Evolutionary conservation across 2,329 filamentous ascomycete species (phyloP), one percentile per base, ranked within the genome.

Genomic region (Diplocarpon mali): DNA sequence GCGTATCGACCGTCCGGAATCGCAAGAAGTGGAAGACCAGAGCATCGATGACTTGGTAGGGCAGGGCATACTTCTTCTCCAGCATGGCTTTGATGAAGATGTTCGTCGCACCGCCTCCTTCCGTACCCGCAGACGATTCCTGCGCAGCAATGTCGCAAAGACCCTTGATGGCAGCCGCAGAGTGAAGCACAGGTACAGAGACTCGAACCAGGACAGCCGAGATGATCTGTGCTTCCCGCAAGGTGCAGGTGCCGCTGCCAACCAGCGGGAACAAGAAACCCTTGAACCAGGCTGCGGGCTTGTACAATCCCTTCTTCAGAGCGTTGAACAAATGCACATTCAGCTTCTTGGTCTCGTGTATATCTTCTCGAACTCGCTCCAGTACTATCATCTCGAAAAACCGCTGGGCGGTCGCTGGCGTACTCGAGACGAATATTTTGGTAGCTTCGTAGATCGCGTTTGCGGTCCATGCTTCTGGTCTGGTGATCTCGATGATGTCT

Each of bases 1-100:
- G 69, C 2, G 78, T 74, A 50, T 85, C 80, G 20, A 77, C 73
- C 42, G 76, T 83, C 29, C 85, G 76, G 69, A 95, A 95, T 13
- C 92, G 83, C 50, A 96, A 65, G 65, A 98, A 98, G 65, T 98
- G 90, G 69, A 96, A 96, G 9, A 98, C 92, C 1, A 96, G 70
- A 2, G 88, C 83, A 57, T 98, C 92, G 40, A 98, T 80, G 43
- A 95, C 90, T 65, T 94, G 90, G 68, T 85, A 95, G 0, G 90
- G 92, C 10, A 98, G 71, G 0, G 92, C 92, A 57, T 98, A 96
- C 62, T 93, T 93, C 75, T 98, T 98, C 66, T 95, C 90, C 3
- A 98, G 70, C 31, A 98, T 74, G 0, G 86, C 80, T 60, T 86
- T 86, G 67, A 98, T 94, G 65, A 98, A 93, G 56, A 95, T 83